phyloP scores from a whole-genome alignment of 2,329 filamentous ascomycete species.

The Tolypocladium nubicola region DNA sequence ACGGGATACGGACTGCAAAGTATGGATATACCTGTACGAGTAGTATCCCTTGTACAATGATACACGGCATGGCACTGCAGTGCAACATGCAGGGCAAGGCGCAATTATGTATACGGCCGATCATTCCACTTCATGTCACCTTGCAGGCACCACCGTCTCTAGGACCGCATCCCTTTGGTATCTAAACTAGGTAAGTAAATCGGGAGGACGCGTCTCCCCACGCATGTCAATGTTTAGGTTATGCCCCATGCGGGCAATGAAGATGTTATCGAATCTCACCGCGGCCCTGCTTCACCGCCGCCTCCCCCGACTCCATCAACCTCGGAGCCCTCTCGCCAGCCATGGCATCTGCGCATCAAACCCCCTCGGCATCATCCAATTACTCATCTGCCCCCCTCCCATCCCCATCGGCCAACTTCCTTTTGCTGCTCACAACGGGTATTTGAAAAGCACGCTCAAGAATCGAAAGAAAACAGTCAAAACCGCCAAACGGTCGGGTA shows the following conservation, averaged over 20 bases:
- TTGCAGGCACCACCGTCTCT: neutral
- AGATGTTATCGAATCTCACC: constrained; percentile 7
- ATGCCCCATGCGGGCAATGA: constrained; percentile 3
- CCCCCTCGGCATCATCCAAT: neutral
- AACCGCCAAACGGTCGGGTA: constrained; percentile 3
- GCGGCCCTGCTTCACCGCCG: neutral
- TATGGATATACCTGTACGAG: too few species aligned
- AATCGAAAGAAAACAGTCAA: constrained; percentile 4
- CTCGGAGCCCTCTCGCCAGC: neutral
- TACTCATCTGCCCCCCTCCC: neutral
- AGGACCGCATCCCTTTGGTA: constrained; percentile 9
- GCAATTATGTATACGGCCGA: neutral
- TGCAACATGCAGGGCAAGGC: neutral
- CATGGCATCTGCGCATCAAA: neutral
- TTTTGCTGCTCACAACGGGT: constrained; percentile 2
- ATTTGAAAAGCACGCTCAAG: constrained; percentile 5
- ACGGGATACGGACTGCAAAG: too few species aligned
- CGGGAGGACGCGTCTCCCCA: constrained; percentile 6
- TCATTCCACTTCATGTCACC: neutral
- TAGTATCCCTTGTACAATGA: neutral
- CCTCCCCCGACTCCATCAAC: neutral
- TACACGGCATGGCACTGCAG: neutral
- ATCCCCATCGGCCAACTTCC: neutral
- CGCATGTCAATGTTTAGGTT: constrained; percentile 8
- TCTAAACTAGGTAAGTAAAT: constrained; percentile 14